Base-by-base conservation (phyloP, 768 basidiomycete genomes). In the Pisolithus sp. region DNA sequence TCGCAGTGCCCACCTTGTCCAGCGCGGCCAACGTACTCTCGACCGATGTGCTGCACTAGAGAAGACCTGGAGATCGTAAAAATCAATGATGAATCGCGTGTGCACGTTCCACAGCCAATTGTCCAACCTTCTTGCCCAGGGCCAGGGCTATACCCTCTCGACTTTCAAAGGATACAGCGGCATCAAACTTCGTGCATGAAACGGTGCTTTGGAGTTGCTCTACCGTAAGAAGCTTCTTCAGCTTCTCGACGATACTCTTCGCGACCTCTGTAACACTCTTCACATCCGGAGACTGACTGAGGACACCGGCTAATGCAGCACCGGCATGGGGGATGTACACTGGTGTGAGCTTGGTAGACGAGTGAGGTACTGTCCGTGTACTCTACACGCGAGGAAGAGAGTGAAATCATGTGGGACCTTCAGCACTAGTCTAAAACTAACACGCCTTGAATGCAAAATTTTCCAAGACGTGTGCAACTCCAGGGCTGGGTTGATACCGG, bases 391-490 rank as follows among this genome's bases (percentile, higher is more conserved):
- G 34, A 20, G n/a, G 37, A 12, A 39, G n/a, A n/a, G n/a, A n/a
- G n/a, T n/a, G n/a, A n/a, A n/a, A n/a, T n/a, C n/a, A n/a, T 4
- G 34, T 15, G 3, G n/a, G 9, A 21, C 13, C 34, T 47, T 47
- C 24, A 18, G 24, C 54, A 54, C 40, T 4, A 20, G 45, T 8
- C 17, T n/a, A n/a, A 34, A 26, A 15, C 20, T 18, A 8, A 42
- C 26, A 45, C 59, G 97, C 95, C 88, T 96, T 97, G 85, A 95
- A 98, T 53, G 93, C 87, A 80, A 93, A 97, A 82, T 93, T 94
- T 80, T 96, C 96, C 70, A 97, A 79, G 55, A 83, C 86, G 75
- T 95, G 90, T 2, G 95, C 93, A 53, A 93, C 82, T 61, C 95
- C 95, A 40, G 92, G 82, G 65, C 86, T 86, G 56, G 82, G 71